Evolutionary conservation across 2,329 filamentous ascomycete genomes (phyloP).

Genomic region (Gnomoniopsis sp.): DNA sequence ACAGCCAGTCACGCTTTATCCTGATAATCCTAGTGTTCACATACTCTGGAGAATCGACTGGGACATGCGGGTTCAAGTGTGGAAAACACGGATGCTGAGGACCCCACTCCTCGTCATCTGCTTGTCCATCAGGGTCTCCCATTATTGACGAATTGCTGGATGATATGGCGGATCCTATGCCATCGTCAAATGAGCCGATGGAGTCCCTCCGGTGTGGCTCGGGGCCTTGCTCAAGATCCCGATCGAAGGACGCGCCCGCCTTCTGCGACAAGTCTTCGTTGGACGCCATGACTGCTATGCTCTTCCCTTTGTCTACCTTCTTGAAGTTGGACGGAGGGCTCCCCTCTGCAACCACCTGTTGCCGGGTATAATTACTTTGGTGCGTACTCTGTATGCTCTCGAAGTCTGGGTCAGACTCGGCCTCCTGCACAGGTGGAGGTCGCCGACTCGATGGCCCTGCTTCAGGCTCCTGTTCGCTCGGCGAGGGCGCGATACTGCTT

Average conservation of each 20-base stretch:
- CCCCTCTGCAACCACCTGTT: not conserved
- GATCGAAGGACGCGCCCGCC: slow-evolving; percentile 34
- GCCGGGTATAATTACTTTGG: not conserved
- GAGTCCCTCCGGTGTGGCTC: slow-evolving; percentile 44
- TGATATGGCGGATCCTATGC: slow-evolving; percentile 52
- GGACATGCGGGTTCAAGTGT: slow-evolving; percentile 88
- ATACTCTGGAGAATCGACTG: slow-evolving; percentile 71
- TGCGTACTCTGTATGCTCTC: slow-evolving; percentile 19
- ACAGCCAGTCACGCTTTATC: slow-evolving; percentile 86
- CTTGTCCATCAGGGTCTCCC: slow-evolving; percentile 60
- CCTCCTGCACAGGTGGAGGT: slow-evolving; percentile 18
- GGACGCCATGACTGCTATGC: slow-evolving; percentile 42
- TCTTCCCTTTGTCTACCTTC: slow-evolving; percentile 46
- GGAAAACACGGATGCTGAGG: slow-evolving; percentile 92
- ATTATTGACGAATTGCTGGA: slow-evolving; percentile 59
- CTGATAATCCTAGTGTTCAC: slow-evolving; percentile 83
- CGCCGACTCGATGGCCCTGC: slow-evolving; percentile 13
- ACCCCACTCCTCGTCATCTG: slow-evolving; percentile 80
- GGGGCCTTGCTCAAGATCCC: slow-evolving; percentile 54
- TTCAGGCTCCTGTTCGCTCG: slow-evolving; percentile 20
- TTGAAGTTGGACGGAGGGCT: not conserved
- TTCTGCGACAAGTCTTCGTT: slow-evolving; percentile 29
- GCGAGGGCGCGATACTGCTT: slow-evolving; percentile 28
- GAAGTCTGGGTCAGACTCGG: slow-evolving; percentile 26
- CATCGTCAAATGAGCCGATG: slow-evolving; percentile 46